A percentile compares a stretch with the other conserved stretches of the same genome.
Evolutionary conservation across 371 early-diverging fungal genomes (phyloP).

Genomic region (Zychaea mexicana): DNA sequence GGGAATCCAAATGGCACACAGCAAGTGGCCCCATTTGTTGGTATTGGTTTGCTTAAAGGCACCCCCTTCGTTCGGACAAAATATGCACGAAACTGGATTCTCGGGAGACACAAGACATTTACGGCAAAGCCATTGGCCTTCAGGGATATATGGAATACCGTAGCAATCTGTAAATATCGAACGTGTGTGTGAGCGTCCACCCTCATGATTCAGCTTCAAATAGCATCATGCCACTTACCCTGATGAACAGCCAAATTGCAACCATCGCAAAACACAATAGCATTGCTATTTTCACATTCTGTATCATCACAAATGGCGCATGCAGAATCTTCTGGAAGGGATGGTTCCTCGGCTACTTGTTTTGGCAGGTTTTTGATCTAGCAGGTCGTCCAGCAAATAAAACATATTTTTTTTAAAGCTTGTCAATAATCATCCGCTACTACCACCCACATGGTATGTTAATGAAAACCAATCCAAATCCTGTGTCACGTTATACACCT

Average conservation of each 20-base stretch:
- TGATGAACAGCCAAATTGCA: conserved; percentile 99
- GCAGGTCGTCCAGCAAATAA: too few species aligned
- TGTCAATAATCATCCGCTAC: background rate
- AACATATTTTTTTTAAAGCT: background rate
- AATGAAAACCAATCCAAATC: conserved; percentile 13
- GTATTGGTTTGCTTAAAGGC: conserved; percentile 96
- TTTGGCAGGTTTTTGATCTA: conserved; percentile 49
- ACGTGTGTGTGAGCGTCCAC: background rate
- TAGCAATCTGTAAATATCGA: conserved; percentile 81
- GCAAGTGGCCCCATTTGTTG: conserved; percentile 94
- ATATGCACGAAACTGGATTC: conserved; percentile 85
- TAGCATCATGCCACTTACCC: conserved; percentile 44
- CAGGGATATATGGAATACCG: conserved; percentile 99
- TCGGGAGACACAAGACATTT: conserved; percentile 96
- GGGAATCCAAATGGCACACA: conserved; percentile 97
- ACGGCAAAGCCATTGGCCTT: conserved; percentile 98
- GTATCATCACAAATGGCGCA: conserved; percentile 97
- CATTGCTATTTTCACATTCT: conserved; percentile 96
- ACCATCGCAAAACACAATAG: conserved; percentile 99
- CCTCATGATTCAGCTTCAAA: too few species aligned
- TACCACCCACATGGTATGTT: too few species aligned
- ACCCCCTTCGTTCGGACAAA: conserved; percentile 95
- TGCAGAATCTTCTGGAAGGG: conserved; percentile 75
- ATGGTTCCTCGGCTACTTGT: conserved; percentile 30
- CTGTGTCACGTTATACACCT: conserved; percentile 25